Percentiles rank a stretch among this genome's conserved stretches.
Evolutionary conservation across 2,329 filamentous ascomycete species (phyloP).

Genomic region (Talaromyces marneffei): DNA sequence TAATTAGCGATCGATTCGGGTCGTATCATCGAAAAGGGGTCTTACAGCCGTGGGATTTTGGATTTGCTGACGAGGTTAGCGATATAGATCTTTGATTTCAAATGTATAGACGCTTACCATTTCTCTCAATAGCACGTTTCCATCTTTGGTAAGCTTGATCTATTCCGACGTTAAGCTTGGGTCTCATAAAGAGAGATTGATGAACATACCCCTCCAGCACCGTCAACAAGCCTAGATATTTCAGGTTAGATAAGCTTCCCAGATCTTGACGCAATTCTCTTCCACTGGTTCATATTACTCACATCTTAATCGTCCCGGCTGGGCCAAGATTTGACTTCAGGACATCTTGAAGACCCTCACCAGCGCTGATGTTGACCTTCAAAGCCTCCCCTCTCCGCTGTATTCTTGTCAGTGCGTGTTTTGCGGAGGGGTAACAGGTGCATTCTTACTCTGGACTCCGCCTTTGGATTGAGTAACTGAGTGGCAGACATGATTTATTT

Average conservation of each 20-base stretch:
- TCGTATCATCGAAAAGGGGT: constrained; percentile 12
- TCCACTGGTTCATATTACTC: constrained; percentile 20
- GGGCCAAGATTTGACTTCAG: constrained; percentile 94
- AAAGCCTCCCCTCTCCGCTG: constrained; percentile 95
- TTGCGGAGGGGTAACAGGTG: constrained; percentile 22
- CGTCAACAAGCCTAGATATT: constrained; percentile 52
- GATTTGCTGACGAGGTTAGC: constrained; percentile 59
- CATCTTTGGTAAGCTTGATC: constrained; percentile 99
- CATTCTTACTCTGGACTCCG: constrained; percentile 80
- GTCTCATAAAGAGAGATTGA: constrained; percentile 8
- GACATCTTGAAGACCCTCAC: constrained; percentile 88
- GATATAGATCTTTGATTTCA: background rate
- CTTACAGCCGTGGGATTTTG: constrained; percentile 92
- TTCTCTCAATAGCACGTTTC: constrained; percentile 72
- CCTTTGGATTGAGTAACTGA: constrained; percentile 97
- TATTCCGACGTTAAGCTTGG: constrained; percentile 35
- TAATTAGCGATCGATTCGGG: constrained; percentile 6
- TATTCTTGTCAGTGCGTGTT: constrained; percentile 41
- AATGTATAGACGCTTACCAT: constrained; percentile 45
- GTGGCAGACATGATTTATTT: constrained; percentile 75
- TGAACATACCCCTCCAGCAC: constrained; percentile 51
- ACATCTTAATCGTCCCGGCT: constrained; percentile 95
- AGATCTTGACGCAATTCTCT: background rate
- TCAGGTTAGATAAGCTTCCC: constrained; percentile 25
- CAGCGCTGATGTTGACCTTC: constrained; percentile 92